Evolutionary conservation across 306 rosid genomes (phyloP), one percentile per base, ranked within the genome.

Genomic region (Quillaja saponaria): DNA sequence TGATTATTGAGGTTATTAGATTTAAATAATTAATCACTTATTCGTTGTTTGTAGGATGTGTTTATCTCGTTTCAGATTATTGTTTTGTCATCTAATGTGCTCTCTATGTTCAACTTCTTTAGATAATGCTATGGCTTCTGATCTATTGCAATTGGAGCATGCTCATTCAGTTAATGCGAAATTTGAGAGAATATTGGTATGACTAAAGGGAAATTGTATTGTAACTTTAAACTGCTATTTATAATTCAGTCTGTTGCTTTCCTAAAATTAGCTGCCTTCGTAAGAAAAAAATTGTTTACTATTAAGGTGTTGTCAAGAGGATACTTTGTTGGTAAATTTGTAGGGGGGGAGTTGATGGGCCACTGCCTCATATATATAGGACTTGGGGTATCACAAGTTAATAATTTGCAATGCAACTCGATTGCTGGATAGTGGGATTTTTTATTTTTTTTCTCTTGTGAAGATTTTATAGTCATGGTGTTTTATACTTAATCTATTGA

Each of bases 171-270:
- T 68, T 34, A 72, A 76, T 71, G 55, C 82, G 50, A 82, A 79
- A 76, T 84, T 91, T 76, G 71, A 86, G 73, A 87, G 96, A 72
- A 84, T 91, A 79, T 68, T 88, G 95, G 97, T 91, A 88, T 73
- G 95, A 37, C 57, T 25, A 21, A 59, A 37, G 52, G 61, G 16
- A 31, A 46, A 72, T 44, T 31, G 72, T 72, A 44, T 60, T 49
- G 15, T 40, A 71, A 17, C 25, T 15, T 13, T n/a, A 14, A 19
- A 48, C 58, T 46, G 34, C 49, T 39, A 7, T 10, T n/a, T n/a
- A 56, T 71, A 21, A 61, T 76, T 52, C 49, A 21, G 37, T 55
- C 14, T 12, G 39, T 62, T 14, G 13, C 19, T 65, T 56, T 50
- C 63, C 48, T 68, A 28, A 46, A 56, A n/a, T 72, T 65, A 45